Evolutionary conservation across 2,329 filamentous ascomycete species (phyloP).

Genomic region (Ophiognomonia clavigignenti-juglandacearum): DNA sequence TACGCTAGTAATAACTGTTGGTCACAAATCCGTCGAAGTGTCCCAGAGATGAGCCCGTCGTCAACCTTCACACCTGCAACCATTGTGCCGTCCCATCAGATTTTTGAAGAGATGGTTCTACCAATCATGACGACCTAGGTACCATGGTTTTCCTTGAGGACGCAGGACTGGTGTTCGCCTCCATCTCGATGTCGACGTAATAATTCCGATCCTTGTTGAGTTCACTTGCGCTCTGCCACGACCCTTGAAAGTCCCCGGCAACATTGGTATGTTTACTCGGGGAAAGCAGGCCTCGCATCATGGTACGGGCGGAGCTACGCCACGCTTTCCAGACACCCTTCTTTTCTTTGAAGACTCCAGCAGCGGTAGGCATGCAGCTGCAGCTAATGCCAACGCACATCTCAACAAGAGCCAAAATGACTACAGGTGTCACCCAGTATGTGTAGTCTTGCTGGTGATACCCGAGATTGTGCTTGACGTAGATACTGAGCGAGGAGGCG

Average conservation of each 20-base stretch:
- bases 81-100: too few species aligned
- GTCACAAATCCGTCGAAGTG: too few species aligned
- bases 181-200: too few species aligned
- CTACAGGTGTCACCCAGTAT: not conserved
- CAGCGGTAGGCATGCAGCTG: constrained; percentile 1
- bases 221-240: not conserved
- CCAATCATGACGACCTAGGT: not conserved
- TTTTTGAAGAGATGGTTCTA: too few species aligned
- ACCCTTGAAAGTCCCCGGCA: not conserved
- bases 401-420: not conserved
- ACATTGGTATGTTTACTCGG: not conserved
- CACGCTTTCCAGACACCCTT: not conserved
- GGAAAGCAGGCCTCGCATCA: not conserved
- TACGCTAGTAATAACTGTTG: too few species aligned
- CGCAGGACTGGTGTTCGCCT: too few species aligned
- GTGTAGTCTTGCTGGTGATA: not conserved
- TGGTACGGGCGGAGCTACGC: not conserved
- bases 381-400: not conserved
- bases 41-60: not conserved
- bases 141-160: not conserved
- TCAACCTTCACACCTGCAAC: too few species aligned
- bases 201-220: too few species aligned
- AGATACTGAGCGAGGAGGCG: not conserved
- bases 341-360: not conserved
- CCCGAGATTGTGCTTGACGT: not conserved